Evolutionary conservation across 2,329 filamentous ascomycete genomes (phyloP).

Genomic region (Drechslerella coelobrocha): DNA sequence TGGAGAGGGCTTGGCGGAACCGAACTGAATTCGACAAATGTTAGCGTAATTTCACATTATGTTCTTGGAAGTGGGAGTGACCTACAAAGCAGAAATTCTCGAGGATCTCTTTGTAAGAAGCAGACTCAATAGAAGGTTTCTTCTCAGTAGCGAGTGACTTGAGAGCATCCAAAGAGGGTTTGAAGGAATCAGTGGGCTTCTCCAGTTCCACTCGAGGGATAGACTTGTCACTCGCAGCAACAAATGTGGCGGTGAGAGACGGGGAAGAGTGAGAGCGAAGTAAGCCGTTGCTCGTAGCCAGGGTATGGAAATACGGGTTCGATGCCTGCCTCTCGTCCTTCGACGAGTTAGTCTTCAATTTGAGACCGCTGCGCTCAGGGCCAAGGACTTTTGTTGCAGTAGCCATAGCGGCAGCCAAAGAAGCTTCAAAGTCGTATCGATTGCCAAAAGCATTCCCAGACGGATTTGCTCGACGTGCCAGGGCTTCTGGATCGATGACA

Average conservation of each 20-base stretch:
- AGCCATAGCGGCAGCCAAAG: constrained; percentile 80
- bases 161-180: constrained; percentile 44
- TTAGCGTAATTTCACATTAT: constrained; percentile 47
- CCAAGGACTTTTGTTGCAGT: constrained; percentile 71
- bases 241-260: constrained; percentile 39
- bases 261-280: constrained; percentile 47
- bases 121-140: constrained; percentile 77
- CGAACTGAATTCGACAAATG: constrained; percentile 49
- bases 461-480: constrained; percentile 55
- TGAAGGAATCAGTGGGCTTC: constrained; percentile 25
- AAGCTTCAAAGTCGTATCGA: constrained; percentile 95
- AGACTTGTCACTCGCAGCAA: constrained; percentile 36
- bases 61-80: constrained; percentile 45
- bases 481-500: constrained; percentile 45
- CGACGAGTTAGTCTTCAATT: constrained; percentile 30
- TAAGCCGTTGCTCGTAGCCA: constrained; percentile 32
- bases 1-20: constrained; percentile 48
- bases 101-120: constrained; percentile 94
- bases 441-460: constrained; percentile 82
- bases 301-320: constrained; percentile 48
- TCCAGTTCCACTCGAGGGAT: constrained; percentile 39
- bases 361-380: constrained; percentile 67
- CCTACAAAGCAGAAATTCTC: constrained; percentile 99
- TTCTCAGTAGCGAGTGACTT: constrained; percentile 58
- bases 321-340: constrained; percentile 30